Conservation (phyloP, 2,329 filamentous ascomycete species). For the Penicillium sp. region DNA sequence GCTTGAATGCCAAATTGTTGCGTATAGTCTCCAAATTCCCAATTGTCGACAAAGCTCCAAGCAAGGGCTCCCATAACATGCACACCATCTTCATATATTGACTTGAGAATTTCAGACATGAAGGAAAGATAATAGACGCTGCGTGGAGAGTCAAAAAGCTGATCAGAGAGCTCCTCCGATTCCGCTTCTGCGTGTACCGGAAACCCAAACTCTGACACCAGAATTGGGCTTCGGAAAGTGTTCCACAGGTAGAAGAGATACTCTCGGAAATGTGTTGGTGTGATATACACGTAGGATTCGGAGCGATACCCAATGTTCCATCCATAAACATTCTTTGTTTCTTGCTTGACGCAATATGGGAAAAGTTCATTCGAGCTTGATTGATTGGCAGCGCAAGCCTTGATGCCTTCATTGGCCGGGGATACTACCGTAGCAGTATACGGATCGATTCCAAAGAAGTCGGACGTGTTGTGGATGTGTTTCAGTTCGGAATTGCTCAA, state of each 20-base stretch:
- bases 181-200: conserved; percentile 53
- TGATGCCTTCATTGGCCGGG: conserved; percentile 48
- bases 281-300: conserved; percentile 58
- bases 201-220: conserved; percentile 58
- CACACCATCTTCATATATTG: conserved; percentile 58
- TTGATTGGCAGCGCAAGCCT: conserved; percentile 50
- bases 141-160: conserved; percentile 55
- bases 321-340: conserved; percentile 49
- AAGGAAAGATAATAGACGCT: conserved; percentile 57
- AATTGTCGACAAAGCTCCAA: conserved; percentile 56
- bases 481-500: conserved; percentile 52
- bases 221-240: conserved; percentile 53
- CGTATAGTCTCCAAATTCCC: conserved; percentile 55
- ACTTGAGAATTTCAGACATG: conserved; percentile 55
- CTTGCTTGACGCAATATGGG: conserved; percentile 56
- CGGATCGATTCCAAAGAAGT: conserved; percentile 59
- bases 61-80: conserved; percentile 55
- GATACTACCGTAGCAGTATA: conserved; percentile 59
- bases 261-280: conserved; percentile 46
- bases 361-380: conserved; percentile 43
- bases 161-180: conserved; percentile 45
- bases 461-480: conserved; percentile 53
- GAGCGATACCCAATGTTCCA: conserved; percentile 62
- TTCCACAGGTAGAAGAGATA: conserved; percentile 63
- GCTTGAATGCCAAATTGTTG: conserved; percentile 58